These are phyloP conservation scores for Volvariella volvacea DNA, from an alignment of 1,284 basidiomycete genomes.

Conservation along the genomic window DNA sequence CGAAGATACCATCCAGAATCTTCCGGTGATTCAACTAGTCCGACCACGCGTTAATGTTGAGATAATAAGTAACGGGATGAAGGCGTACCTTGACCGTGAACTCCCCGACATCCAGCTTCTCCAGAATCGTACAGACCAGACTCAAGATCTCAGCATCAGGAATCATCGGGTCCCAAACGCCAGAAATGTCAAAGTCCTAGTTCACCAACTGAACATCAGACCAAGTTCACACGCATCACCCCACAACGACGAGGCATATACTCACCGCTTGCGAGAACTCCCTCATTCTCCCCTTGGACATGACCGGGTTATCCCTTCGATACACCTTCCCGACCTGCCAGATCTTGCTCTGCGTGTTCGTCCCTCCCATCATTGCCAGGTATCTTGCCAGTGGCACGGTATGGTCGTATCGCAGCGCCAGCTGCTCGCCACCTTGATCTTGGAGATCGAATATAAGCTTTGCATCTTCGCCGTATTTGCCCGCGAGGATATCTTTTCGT, in stretches of 20 bases:
- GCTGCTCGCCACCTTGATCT: conserved; percentile 98
- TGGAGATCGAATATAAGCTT: conserved; percentile 98
- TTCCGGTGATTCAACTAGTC: conserved; percentile 90
- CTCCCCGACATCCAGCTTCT: conserved; percentile 83
- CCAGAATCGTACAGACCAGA: conserved; percentile 78
- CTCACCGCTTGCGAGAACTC: conserved; percentile 97
- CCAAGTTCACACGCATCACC: conserved; percentile 1
- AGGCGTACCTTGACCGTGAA: conserved; percentile 86
- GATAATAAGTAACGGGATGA: background rate
- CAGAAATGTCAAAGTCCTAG: conserved; percentile 95
- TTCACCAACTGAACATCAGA: background rate
- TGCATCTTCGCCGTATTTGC: conserved; percentile 96
- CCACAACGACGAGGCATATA: too few species aligned
- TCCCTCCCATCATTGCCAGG: conserved; percentile 88
- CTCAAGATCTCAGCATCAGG: conserved; percentile 92
- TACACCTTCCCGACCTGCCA: conserved; percentile 99
- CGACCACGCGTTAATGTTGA: background rate
- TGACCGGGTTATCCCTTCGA: conserved; percentile 92
- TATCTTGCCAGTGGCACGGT: conserved; percentile 96
- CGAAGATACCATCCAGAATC: conserved; percentile 96
- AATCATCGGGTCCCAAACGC: conserved; percentile 92
- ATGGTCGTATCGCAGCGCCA: conserved; percentile 92
- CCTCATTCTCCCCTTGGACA: conserved; percentile 97
- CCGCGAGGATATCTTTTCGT: conserved; percentile 90
- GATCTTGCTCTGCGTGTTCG: conserved; percentile 69